Evolutionary conservation across 2,329 filamentous ascomycete genomes (phyloP), one percentile per base, ranked within the genome.

Genomic region (Teratosphaeria epicoccoides): DNA sequence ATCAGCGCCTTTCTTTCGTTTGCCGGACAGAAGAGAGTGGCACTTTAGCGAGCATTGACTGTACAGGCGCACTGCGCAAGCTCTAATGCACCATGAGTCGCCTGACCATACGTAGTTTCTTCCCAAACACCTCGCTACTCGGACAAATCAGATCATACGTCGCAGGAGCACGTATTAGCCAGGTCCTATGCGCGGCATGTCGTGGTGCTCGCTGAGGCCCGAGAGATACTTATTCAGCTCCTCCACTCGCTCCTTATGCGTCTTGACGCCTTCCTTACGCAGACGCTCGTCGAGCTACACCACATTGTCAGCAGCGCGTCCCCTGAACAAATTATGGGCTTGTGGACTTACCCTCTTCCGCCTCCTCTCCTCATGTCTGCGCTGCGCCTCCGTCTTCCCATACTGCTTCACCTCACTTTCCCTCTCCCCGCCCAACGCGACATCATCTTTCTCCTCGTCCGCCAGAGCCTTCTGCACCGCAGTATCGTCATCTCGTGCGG

Each of bases 181-280:
- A 57, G 77, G 77, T 53, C 77, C 77, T 53, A 80, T 80, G 59
- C 76, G 72, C 6, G 77, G 77, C 90, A 98, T 98, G 68, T 98
- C 93, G 70, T 98, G 91, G 72, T 98, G 93, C 71, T 98, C 93
- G 71, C 88, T 95, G 64, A 98, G 71, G 59, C 84, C 86, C 58
- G 88, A 93, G 29, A 98, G 74, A 68, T 97, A 96, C 57, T 87
- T 88, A 68, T 98, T 98, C 61, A 97, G 74, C 68, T 96, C 89
- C 69, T 97, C 90, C 43, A 98, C 91, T 10, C 88, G 83, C 73
- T 98, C 87, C 68, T 97, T 97, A 70, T 98, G 93, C 25, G 90
- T 95, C 76, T 96, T 97, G 59, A 91, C 81, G 14, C 94, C 84
- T 67, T 96, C 90, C 12, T 85, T 82, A 65, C 86, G 83, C 44